Base-by-base conservation (phyloP, 2,329 filamentous ascomycete species). In the Clarireedia monteithiana region DNA sequence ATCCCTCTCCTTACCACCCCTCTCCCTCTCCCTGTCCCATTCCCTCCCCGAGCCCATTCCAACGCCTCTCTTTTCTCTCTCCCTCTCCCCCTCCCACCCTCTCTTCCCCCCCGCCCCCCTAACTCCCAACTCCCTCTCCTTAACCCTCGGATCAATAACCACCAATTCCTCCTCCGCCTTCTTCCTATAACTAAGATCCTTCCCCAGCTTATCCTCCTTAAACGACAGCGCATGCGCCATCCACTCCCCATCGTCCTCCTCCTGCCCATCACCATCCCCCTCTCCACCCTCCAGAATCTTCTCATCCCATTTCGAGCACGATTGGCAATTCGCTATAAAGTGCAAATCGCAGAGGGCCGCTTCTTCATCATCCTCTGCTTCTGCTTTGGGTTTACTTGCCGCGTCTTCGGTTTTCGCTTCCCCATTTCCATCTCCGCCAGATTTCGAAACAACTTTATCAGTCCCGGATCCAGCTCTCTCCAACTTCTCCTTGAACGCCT, bases 311-410 rank as follows among this genome's bases (percentile, higher is more conserved):
- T 86, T 82, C 57, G 82, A 84, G 70, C 94, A 97, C 46, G 90
- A 96, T 68, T 96, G 90, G 70, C 94, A 99, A 65, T 95, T 89
- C 49, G 88, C 88, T 60, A 99, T 95, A 71, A 97, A 99, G 70
- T 99, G 94, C 38, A 99, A 74, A 69, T 97, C 94, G 68, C 94
- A 99, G 4, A 95, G 77, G 50, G 79, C 79, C 2, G 83, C 85
- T 68, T 95, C 89, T 40, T 87, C 83, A 2, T 85, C 85, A 17
- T 79, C 77, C 59, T 68, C 70, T 3, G 69, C 66, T 34, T 67
- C 68, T 70, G 40, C 53, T 59, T 1, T 2, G 7, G 14, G 48
- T 39, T 14, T 57, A 59, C 59, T 36, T 67, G 17, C 26, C 23
- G 7, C 23, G 15, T 67, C 63, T 17, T 67, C 53, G 20, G 61